Evolutionary conservation across 768 basidiomycete species (phyloP), one percentile per base, ranked within the genome.

Genomic region (Tulasnella sp.): DNA sequence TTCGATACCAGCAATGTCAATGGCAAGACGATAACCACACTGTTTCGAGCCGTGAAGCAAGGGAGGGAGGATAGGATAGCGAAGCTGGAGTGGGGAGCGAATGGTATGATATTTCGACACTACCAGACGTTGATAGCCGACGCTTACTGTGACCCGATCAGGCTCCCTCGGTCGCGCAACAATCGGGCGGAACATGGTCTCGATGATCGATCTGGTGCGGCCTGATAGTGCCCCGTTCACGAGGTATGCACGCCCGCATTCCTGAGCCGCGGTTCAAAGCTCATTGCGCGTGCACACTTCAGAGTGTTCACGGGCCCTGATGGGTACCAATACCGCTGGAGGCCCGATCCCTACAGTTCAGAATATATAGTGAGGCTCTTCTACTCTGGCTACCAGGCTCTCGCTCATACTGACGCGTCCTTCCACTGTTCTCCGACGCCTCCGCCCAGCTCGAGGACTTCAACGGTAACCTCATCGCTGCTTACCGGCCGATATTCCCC

Each of bases 51-150:
- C n/a, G 84, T 87, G 67, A 85, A 88, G 52, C 61, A 87, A 38
- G 54, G 85, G 74, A 88, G 85, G 69, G 88, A 90, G 74, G 88
- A 92, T 70, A 83, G 87, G 47, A 84, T 90, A 68, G 88, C 88
- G 64, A 88, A 83, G 74, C 80, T 91, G 55, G 89, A 92, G 72
- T 92, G 88, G 88, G 80, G 85, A 58, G 75, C 83, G 50, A 88
- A 81, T 65, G 88, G 58, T 59, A 48, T 17, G 58, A 15, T 27
- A 29, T 56, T 29, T 43, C 32, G 17, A 15, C 4, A 32, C 21
- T 42, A 47, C 10, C 2, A 23, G 24, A 38, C 29, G 8, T 23
- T 29, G 5, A 29, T 19, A 34, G n/a, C 44, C n/a, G 8, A 17
- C 19, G 17, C 45, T 26, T 27, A 51, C 32, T 19, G 30, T n/a